Conservation (phyloP, 2,329 filamentous ascomycete genomes). For the Pestalotiopsis sp. region DNA sequence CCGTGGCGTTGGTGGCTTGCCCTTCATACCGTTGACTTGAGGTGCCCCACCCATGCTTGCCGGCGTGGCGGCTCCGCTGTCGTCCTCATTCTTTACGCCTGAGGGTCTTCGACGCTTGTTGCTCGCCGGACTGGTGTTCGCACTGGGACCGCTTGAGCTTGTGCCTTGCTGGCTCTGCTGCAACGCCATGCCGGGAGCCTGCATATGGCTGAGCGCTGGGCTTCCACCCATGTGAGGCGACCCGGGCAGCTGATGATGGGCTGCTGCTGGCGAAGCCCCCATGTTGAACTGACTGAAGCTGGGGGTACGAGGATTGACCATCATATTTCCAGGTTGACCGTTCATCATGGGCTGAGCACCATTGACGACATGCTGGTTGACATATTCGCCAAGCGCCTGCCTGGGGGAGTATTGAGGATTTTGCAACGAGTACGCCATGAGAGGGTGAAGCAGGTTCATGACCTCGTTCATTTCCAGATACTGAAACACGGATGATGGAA, state of each 20-base stretch:
- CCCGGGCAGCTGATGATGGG: constrained; percentile 63
- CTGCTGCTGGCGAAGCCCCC: constrained; percentile 60
- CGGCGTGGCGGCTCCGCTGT: constrained; percentile 53
- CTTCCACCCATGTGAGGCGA: constrained; percentile 61
- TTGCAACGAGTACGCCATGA: constrained; percentile 60
- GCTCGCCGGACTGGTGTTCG: constrained; percentile 66
- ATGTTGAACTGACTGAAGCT: constrained; percentile 61
- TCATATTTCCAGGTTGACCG: constrained; percentile 43
- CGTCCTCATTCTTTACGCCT: constrained; percentile 60
- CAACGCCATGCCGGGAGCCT: constrained; percentile 67
- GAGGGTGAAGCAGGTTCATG: constrained; percentile 48
- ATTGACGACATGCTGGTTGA: constrained; percentile 48
- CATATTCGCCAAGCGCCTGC: constrained; percentile 62
- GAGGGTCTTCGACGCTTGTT: constrained; percentile 62
- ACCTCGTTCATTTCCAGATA: constrained; percentile 71
- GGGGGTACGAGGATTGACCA: constrained; percentile 55
- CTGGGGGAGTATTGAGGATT: constrained; percentile 60
- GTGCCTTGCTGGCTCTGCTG: constrained; percentile 71
- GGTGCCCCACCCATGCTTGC: constrained; percentile 37
- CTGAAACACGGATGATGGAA: constrained; percentile 63
- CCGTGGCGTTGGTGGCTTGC: constrained; percentile 59
- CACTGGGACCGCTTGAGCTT: constrained; percentile 66
- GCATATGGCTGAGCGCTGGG: constrained; percentile 64
- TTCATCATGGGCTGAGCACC: constrained; percentile 42
- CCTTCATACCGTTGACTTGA: constrained; percentile 56